A percentile compares a stretch with the other conserved stretches of the same genome.
Evolutionary conservation across 345 rosid genomes (phyloP).

Genomic region (Syzygium oleosum): DNA sequence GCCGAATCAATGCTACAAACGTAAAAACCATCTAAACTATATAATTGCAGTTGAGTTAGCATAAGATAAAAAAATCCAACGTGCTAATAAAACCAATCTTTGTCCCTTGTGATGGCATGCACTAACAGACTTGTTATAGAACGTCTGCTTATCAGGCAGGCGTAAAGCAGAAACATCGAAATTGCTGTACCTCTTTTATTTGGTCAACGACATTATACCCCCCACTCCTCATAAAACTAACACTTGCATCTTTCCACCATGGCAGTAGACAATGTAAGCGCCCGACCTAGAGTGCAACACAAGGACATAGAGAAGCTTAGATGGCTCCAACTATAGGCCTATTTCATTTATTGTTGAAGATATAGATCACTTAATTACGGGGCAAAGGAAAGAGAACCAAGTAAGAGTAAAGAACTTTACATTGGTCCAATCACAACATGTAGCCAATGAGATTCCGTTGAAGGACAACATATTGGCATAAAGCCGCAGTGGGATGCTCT

Average conservation of each 20-base stretch:
- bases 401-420: constrained; percentile 23
- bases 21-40: not conserved
- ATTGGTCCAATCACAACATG: constrained; percentile 65
- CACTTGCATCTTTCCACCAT: constrained; percentile 85
- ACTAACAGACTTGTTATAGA: not conserved
- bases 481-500: constrained; percentile 58
- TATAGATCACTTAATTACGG: not conserved
- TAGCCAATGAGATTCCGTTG: constrained; percentile 36
- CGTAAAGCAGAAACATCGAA: not conserved
- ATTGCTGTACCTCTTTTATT: constrained; percentile 43
- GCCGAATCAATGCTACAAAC: not conserved
- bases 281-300: constrained; percentile 33
- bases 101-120: not conserved
- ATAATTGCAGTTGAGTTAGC: not conserved
- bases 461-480: constrained; percentile 60
- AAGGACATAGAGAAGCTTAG: not conserved
- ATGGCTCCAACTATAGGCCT: not conserved
- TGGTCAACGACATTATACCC: constrained; percentile 64
- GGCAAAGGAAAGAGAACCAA: not conserved
- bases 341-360: not conserved
- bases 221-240: constrained; percentile 66
- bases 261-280: constrained; percentile 77
- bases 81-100: not conserved
- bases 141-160: not conserved
- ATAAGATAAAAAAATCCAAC: not conserved